phyloP scores from a whole-genome alignment of 106 monocot genomes.

The Agapanthus africanus region DNA sequence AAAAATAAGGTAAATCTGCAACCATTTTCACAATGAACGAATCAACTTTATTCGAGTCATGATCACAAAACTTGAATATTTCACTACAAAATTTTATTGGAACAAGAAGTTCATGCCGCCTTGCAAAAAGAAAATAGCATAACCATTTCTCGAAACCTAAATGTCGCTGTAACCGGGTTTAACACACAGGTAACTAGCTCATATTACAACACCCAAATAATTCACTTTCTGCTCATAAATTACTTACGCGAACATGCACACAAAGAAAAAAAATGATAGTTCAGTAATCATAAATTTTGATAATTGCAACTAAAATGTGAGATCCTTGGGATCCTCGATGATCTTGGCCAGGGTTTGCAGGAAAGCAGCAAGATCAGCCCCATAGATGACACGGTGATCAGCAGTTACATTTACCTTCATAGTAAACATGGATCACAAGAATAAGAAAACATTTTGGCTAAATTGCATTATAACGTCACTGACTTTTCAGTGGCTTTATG shows the following conservation, averaged over 20 bases:
- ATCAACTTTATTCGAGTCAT: not conserved
- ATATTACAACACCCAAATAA: too few relatives aligned
- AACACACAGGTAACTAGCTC: too few relatives aligned
- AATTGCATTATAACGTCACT: too few relatives aligned
- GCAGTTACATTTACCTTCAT: slow-evolving; percentile 78
- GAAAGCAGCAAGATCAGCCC: slow-evolving; percentile 79
- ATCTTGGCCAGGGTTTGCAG: slow-evolving; percentile 66
- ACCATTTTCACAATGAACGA: not conserved
- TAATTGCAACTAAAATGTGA: slow-evolving; percentile 42
- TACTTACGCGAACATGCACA: too few relatives aligned
- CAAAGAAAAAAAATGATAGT: not conserved
- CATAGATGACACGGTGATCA: slow-evolving; percentile 78
- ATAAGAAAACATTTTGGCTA: not conserved
- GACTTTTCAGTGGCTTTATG: too few relatives aligned
- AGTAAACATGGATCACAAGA: too few relatives aligned
- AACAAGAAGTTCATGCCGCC: not conserved
- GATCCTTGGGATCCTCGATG: slow-evolving; percentile 76
- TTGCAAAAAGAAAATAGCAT: too few relatives aligned
- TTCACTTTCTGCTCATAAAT: too few relatives aligned
- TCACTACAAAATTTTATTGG: not conserved
- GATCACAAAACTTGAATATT: not conserved
- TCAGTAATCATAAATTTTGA: not conserved
- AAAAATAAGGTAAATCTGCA: not conserved
- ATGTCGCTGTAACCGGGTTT: too few relatives aligned
- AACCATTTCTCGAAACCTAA: too few relatives aligned